A percentile compares a stretch with the other conserved stretches of the same genome.
Evolutionary conservation across 2,329 filamentous ascomycete genomes (phyloP).

Genomic region (Aspergillus ruber): DNA sequence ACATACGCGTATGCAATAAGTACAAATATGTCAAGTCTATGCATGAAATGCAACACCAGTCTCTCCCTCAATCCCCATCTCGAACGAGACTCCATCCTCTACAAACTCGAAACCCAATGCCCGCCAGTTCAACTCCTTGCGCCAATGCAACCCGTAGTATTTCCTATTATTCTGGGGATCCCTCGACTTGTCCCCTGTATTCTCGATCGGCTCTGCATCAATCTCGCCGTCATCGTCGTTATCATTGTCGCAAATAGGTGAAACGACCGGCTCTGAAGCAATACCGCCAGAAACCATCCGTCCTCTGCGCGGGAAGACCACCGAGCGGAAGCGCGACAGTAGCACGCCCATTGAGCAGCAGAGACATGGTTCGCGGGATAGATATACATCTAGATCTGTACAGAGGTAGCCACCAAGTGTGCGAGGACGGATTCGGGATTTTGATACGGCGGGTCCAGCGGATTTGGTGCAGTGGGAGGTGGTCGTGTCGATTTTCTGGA

Average conservation of each 20-base stretch:
- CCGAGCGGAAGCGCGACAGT: conserved; percentile 83
- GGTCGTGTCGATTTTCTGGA: conserved; percentile 10
- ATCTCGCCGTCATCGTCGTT: conserved; percentile 17
- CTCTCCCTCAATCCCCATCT: conserved; percentile 5
- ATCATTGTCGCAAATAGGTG: conserved; percentile 7
- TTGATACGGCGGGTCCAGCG: background rate
- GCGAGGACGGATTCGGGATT: conserved; percentile 56
- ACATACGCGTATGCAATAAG: too few species aligned
- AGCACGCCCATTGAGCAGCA: conserved; percentile 97
- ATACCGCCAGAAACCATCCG: conserved; percentile 81
- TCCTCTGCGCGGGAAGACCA: conserved; percentile 58
- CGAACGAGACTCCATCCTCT: conserved; percentile 13
- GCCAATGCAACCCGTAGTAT: conserved; percentile 58
- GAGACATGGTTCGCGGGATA: conserved; percentile 91
- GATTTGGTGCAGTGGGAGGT: conserved; percentile 10
- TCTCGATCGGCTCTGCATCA: background rate
- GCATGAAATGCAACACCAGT: conserved; percentile 15
- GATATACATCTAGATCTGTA: conserved; percentile 85
- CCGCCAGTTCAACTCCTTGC: conserved; percentile 50
- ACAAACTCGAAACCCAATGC: conserved; percentile 43
- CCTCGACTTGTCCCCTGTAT: background rate
- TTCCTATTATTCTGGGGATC: conserved; percentile 13
- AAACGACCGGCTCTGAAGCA: conserved; percentile 57
- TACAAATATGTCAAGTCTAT: conserved; percentile 1
- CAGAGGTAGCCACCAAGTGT: conserved; percentile 86